Conservation (phyloP, 768 basidiomycete genomes). For the Boletus barrowsii region DNA sequence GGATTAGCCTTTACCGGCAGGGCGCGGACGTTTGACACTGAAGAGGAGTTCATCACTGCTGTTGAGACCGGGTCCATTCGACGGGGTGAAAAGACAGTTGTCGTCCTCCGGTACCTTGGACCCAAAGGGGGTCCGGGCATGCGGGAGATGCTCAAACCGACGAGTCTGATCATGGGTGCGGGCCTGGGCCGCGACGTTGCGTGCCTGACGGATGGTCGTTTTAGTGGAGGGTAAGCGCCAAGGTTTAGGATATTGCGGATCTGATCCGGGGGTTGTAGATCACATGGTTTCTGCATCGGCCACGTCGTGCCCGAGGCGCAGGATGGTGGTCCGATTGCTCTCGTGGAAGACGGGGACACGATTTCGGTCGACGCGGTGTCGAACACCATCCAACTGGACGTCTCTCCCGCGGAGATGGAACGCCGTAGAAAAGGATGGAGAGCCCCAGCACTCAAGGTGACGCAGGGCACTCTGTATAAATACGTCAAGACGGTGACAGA, state of each 20-base stretch:
- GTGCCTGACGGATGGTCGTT: conserved; percentile 95
- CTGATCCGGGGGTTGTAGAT: conserved; percentile 45
- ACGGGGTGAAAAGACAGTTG: conserved; percentile 95
- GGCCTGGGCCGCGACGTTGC: conserved; percentile 95
- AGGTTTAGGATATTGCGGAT: conserved; percentile 31
- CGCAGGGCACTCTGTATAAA: conserved; percentile 82
- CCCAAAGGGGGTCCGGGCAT: conserved; percentile 98
- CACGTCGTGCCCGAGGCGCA: conserved; percentile 97
- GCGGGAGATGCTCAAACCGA: conserved; percentile 99
- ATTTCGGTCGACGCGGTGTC: conserved; percentile 87
- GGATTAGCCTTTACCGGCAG: conserved; percentile 86
- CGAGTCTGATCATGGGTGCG: conserved; percentile 97
- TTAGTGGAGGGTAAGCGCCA: conserved; percentile 96
- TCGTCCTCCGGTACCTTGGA: conserved; percentile 92
- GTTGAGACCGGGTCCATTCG: conserved; percentile 87
- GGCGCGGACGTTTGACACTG: conserved; percentile 89
- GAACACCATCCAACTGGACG: conserved; percentile 76
- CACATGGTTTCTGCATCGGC: conserved; percentile 95
- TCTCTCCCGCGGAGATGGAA: conserved; percentile 78
- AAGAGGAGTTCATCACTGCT: conserved; percentile 83
- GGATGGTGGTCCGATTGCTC: conserved; percentile 88
- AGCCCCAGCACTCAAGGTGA: conserved; percentile 81
- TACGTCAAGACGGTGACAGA: conserved; percentile 86
- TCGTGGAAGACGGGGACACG: conserved; percentile 83
- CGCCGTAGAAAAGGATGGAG: conserved; percentile 70